Percentiles rank a stretch among this genome's conserved stretches.
Conservation (phyloP, 73 alveolate species). For the Diophrys sp. region DNA sequence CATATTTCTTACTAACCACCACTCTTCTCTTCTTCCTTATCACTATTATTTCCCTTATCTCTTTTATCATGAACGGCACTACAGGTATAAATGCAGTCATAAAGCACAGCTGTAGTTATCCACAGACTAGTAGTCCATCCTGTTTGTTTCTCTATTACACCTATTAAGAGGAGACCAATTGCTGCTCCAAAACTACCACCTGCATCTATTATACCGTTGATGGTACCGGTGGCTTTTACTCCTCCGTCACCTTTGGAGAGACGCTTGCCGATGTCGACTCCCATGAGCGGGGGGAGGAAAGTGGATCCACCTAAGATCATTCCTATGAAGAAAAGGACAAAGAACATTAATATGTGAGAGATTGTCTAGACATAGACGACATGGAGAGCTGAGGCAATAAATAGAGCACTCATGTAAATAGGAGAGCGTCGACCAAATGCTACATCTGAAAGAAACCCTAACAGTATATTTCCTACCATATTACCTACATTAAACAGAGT, state of each 20-base stretch:
- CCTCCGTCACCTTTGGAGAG: background rate
- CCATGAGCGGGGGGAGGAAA: background rate
- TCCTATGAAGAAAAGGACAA: background rate
- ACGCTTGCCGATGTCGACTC: background rate
- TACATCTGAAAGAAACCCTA: slow-evolving; percentile 6
- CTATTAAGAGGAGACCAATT: slow-evolving; percentile 15
- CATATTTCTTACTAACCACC: no score
- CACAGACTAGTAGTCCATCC: slow-evolving; percentile 14
- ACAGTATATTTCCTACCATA: slow-evolving; percentile 1
- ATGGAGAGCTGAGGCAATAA: background rate
- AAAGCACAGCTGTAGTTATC: slow-evolving; percentile 1
- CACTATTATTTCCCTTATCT: slow-evolving; percentile 3
- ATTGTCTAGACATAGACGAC: background rate
- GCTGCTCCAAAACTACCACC: slow-evolving; percentile 30
- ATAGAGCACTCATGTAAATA: background rate
- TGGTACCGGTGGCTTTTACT: slow-evolving; percentile 55
- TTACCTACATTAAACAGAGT: slow-evolving; percentile 3
- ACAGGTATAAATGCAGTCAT: slow-evolving; percentile 7
- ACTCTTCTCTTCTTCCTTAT: background rate
- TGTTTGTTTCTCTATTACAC: slow-evolving; percentile 4
- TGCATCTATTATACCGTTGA: slow-evolving; percentile 46
- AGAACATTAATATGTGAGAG: background rate
- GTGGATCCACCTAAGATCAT: background rate
- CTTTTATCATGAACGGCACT: background rate
- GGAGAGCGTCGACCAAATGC: slow-evolving; percentile 1